These are phyloP conservation scores for Sphagnum contortum DNA, from an alignment of 225 moss, liverwort and hornwort species.

Conservation along the genomic window DNA sequence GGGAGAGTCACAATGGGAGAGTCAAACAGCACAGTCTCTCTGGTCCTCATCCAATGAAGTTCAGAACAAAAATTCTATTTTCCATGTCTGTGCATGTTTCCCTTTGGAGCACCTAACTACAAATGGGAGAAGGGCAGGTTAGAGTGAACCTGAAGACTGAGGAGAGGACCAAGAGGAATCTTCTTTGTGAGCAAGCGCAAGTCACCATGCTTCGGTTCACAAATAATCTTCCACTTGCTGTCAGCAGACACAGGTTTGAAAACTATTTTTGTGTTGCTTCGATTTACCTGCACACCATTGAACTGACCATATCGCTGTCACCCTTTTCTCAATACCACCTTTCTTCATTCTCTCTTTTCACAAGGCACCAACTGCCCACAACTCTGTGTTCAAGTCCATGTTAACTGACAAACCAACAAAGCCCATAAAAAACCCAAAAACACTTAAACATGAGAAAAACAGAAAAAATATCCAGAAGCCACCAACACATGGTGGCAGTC, in stretches of 20 bases:
- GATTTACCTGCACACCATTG: constrained; percentile 57
- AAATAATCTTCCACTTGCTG: constrained; percentile 78
- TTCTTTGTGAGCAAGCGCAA: constrained; percentile 83
- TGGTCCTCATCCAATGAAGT: neutral
- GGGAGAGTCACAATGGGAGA: too few species aligned
- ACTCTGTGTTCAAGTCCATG: too few species aligned
- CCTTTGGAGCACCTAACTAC: neutral
- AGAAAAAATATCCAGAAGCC: neutral
- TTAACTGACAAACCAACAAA: neutral
- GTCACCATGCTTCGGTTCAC: constrained; percentile 83
- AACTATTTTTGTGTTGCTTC: constrained; percentile 74
- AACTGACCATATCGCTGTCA: constrained; percentile 54
- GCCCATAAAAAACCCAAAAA: neutral
- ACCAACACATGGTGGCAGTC: too few species aligned
- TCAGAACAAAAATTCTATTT: neutral
- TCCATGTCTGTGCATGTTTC: neutral
- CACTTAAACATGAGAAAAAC: neutral
- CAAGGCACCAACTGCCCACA: too few species aligned
- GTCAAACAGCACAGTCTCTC: too few species aligned
- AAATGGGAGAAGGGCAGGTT: neutral
- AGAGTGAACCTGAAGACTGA: constrained; percentile 45
- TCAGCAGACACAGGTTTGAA: constrained; percentile 66
- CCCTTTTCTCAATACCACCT: constrained; percentile 10
- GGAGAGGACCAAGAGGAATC: constrained; percentile 68
- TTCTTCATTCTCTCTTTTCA: neutral